Evolutionary conservation across 352 stramenopile genomes (phyloP).

Genomic region (Bremia lactucae): DNA sequence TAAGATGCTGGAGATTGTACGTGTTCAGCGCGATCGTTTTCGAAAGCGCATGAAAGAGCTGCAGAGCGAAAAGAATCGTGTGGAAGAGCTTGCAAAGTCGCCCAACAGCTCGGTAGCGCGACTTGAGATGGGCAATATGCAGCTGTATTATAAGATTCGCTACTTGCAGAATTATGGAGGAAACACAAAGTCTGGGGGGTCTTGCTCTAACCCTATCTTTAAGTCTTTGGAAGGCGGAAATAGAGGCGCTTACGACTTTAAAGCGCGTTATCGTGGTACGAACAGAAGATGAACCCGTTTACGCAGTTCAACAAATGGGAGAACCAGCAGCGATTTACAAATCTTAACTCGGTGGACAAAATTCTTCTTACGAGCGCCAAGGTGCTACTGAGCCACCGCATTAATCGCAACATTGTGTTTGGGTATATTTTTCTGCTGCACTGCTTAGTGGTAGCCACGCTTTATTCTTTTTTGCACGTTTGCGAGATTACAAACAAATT

Average conservation of each 20-base stretch:
- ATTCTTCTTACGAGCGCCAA: slow-evolving; percentile 82
- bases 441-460: slow-evolving; percentile 73
- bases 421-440: slow-evolving; percentile 81
- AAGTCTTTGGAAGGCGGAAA: slow-evolving; percentile 30
- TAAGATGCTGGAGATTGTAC: slow-evolving; percentile 82
- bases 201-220: slow-evolving; percentile 16
- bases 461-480: slow-evolving; percentile 83
- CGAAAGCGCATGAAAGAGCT: slow-evolving; percentile 77
- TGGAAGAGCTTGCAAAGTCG: slow-evolving; percentile 52
- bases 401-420: slow-evolving; percentile 76
- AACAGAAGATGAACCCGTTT: slow-evolving; percentile 88
- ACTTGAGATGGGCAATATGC: slow-evolving; percentile 86
- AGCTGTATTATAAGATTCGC: slow-evolving; percentile 86
- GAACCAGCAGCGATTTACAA: slow-evolving; percentile 80
- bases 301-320: slow-evolving; percentile 88
- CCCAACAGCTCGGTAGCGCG: slow-evolving; percentile 55
- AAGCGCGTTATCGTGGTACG: slow-evolving; percentile 82
- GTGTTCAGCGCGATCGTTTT: slow-evolving; percentile 69
- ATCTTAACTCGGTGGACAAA: slow-evolving; percentile 86
- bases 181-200: slow-evolving; percentile 9
- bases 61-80: slow-evolving; percentile 55
- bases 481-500: slow-evolving; percentile 74
- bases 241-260: slow-evolving; percentile 29
- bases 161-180: slow-evolving; percentile 74
- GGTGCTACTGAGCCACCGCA: slow-evolving; percentile 70